Evolutionary conservation across 768 basidiomycete species (phyloP).

Genomic region (Infundibulicybe gibba): DNA sequence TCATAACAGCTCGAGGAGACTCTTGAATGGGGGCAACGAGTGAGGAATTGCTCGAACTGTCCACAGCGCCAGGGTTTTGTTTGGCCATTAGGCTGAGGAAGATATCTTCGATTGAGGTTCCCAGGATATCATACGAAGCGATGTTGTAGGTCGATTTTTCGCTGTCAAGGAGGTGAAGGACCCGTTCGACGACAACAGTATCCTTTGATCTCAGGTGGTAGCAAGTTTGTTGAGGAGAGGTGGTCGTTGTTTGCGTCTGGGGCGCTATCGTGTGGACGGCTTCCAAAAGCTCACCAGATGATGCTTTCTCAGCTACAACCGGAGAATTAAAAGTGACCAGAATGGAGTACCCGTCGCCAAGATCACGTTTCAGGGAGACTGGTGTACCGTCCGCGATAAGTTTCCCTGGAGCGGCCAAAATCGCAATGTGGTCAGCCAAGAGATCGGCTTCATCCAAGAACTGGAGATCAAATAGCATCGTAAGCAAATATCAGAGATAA

Average conservation of each 20-base stretch:
- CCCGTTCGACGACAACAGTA: constrained; percentile 43
- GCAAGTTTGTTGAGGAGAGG: constrained; percentile 38
- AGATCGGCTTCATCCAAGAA: constrained; percentile 81
- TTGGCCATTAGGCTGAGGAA: constrained; percentile 70
- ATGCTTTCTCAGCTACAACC: constrained; percentile 20
- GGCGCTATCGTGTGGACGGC: constrained; percentile 44
- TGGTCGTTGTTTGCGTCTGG: constrained; percentile 33
- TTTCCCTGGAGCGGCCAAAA: constrained; percentile 72
- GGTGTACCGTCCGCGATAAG: constrained; percentile 73
- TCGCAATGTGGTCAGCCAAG: constrained; percentile 71
- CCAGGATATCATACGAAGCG: constrained; percentile 60
- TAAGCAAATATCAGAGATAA: neutral
- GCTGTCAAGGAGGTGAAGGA: constrained; percentile 52
- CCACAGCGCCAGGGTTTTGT: constrained; percentile 22
- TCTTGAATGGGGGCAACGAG: constrained; percentile 4
- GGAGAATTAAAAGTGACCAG: constrained; percentile 42
- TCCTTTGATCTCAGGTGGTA: constrained; percentile 67
- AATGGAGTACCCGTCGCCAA: constrained; percentile 72
- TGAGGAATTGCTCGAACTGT: constrained; percentile 5
- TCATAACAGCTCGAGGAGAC: constrained; percentile 20
- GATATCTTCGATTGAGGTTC: constrained; percentile 79
- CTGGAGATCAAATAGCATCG: constrained; percentile 21
- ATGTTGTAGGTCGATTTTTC: constrained; percentile 35
- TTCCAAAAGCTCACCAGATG: constrained; percentile 32
- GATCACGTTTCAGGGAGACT: constrained; percentile 64